phyloP scores from a whole-genome alignment of 441 rosid species.

The Adansonia rubrostipa region DNA sequence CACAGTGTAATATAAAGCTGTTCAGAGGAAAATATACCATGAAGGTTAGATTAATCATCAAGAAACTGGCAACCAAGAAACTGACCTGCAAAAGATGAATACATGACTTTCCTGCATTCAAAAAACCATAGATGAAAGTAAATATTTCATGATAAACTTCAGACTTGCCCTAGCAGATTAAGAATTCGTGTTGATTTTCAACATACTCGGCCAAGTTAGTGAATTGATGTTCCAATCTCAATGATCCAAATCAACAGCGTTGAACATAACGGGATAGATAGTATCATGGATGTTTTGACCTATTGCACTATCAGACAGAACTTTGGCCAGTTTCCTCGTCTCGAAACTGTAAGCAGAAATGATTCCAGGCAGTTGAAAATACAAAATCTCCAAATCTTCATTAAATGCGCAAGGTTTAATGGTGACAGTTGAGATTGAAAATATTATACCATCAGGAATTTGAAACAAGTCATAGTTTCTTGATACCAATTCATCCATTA shows the following conservation, averaged over 20 bases:
- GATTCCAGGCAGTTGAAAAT: neutral
- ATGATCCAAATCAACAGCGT: neutral
- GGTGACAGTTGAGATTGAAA: neutral
- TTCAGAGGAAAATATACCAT: neutral
- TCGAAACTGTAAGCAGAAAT: slow-evolving; percentile 8
- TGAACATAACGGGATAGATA: neutral
- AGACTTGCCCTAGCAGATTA: neutral
- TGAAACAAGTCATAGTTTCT: neutral
- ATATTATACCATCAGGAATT: neutral
- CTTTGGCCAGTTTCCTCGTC: neutral
- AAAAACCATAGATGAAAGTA: neutral
- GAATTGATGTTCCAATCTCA: neutral
- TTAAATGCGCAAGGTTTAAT: neutral
- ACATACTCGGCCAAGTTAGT: neutral
- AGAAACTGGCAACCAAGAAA: no score
- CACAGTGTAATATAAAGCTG: neutral
- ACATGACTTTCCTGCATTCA: neutral
- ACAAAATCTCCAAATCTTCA: slow-evolving; percentile 21
- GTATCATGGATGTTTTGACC: neutral
- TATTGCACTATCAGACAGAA: neutral
- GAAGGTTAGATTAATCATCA: neutral
- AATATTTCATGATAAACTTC: neutral
- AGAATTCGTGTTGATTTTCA: neutral
- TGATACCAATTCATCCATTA: neutral
- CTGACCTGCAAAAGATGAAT: no score